Base-by-base conservation (phyloP, 148 eudicot species). In the Rhododendron kiyosumense region DNA sequence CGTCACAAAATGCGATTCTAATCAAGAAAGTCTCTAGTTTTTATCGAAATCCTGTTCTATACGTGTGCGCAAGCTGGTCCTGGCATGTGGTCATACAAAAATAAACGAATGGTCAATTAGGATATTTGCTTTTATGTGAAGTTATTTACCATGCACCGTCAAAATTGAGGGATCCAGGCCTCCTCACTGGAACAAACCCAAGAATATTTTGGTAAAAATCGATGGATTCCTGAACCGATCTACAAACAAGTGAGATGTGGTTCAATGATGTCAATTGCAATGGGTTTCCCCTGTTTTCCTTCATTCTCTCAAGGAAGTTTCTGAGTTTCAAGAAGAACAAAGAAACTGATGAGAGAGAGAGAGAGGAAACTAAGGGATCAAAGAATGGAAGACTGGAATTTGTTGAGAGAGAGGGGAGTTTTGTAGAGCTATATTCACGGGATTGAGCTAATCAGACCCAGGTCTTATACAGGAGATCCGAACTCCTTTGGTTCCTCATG, bases 81-180 rank as follows among this genome's bases (percentile, higher is more conserved):
- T 12, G 54, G 2, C 54, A 49, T 11, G 11, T 46, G 48, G 11
- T 46, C 11, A 2, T 46, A 46, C 46, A 46, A 46, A 46, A 46
- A 46, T 14, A 28, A 7, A 48, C 12, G 13, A 69, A 69, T 5
- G 12, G 11, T 11, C 75, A 10, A 69, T 12, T 75, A 34, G 24
- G 59, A 17, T 13, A 17, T 54, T 41, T 78, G 48, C 24, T 77
- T 78, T 4, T 43, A 28, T 2, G 17, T 13, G 36, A 1, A 54
- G 9, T 61, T 18, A 87, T 24, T 54, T 94, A 96, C 99, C 99
- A 96, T 32, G 99, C 99, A 41, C 99, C 98, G 59, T 93, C 88
- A 59, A 96, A 96, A 79, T 95, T 88, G 49, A 96, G 91, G 1
- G 99, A 96, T 2, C 95, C 94, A 15, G 99, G 99, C 71, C 99